phyloP scores from a whole-genome alignment of 2,329 filamentous ascomycete species.

The Fusarium denticulatum region DNA sequence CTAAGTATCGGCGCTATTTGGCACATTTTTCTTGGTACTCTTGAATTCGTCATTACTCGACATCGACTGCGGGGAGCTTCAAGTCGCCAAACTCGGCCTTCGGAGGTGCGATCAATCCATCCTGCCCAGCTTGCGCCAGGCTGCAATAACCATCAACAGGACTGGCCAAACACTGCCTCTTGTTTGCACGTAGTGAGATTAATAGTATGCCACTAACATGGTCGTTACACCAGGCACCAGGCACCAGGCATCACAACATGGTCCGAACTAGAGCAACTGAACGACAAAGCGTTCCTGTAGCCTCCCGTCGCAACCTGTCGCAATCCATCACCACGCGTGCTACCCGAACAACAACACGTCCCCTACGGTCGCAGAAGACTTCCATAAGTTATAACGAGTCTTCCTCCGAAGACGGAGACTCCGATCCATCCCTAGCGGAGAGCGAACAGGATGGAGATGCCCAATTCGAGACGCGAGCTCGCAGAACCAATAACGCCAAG shows the following conservation, averaged over 20 bases:
- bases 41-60: background rate
- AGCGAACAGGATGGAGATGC: slow-evolving; percentile 18
- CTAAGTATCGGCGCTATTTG: background rate
- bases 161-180: background rate
- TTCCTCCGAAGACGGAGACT: slow-evolving; percentile 21
- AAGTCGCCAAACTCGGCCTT: background rate
- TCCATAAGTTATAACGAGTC: slow-evolving; percentile 15
- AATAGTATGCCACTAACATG: slow-evolving; percentile 11
- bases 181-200: background rate
- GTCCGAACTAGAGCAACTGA: slow-evolving; percentile 43
- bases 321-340: slow-evolving; percentile 23
- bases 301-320: slow-evolving; percentile 39
- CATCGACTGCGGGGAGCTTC: background rate
- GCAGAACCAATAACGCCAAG: background rate
- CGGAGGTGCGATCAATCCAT: slow-evolving; percentile 26
- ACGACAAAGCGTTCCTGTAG: slow-evolving; percentile 11
- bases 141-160: background rate
- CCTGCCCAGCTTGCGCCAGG: slow-evolving; percentile 23
- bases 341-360: slow-evolving; percentile 15
- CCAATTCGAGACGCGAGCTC: slow-evolving; percentile 9
- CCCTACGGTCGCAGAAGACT: slow-evolving; percentile 28
- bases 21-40: background rate
- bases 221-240: slow-evolving; percentile 7
- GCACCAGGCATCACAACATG: slow-evolving; percentile 32
- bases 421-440: slow-evolving; percentile 21